phyloP scores from a whole-genome alignment of 106 monocot species.

The Dioscorea dumetorum region DNA sequence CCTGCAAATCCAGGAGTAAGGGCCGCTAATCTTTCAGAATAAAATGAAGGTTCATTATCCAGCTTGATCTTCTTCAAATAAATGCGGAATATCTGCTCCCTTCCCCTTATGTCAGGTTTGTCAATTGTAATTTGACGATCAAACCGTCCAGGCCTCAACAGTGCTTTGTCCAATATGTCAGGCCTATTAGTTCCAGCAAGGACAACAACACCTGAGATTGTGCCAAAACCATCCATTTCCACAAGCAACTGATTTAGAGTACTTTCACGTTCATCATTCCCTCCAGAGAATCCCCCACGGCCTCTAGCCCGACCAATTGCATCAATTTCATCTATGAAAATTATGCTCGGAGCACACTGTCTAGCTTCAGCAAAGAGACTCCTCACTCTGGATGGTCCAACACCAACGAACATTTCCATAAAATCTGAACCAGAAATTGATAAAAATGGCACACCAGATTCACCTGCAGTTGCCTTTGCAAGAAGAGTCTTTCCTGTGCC shows the following conservation, averaged over 20 bases:
- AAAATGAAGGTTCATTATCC: constrained; percentile 19
- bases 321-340: constrained; percentile 51
- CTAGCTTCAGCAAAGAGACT: constrained; percentile 94
- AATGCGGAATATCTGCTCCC: constrained; percentile 34
- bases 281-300: constrained; percentile 17
- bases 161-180: constrained; percentile 34
- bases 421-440: constrained; percentile 99
- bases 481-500: constrained; percentile 98
- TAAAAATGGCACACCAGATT: constrained; percentile 90
- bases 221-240: constrained; percentile 52
- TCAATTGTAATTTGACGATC: constrained; percentile 33
- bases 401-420: constrained; percentile 99
- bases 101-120: constrained; percentile 35
- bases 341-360: constrained; percentile 37
- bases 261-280: constrained; percentile 36
- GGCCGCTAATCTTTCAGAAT: constrained; percentile 11
- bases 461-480: constrained; percentile 97
- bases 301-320: constrained; percentile 40
- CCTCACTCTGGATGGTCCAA: constrained; percentile 90
- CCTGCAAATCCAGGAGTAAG: constrained; percentile 20
- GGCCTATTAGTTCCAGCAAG: constrained; percentile 42
- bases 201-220: constrained; percentile 30
- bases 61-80: constrained; percentile 32
- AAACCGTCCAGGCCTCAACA: constrained; percentile 41
- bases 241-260: constrained; percentile 42